Evolutionary conservation across 306 rosid genomes (phyloP), one percentile per base, ranked within the genome.

Genomic region (Aeschynomene evenia): DNA sequence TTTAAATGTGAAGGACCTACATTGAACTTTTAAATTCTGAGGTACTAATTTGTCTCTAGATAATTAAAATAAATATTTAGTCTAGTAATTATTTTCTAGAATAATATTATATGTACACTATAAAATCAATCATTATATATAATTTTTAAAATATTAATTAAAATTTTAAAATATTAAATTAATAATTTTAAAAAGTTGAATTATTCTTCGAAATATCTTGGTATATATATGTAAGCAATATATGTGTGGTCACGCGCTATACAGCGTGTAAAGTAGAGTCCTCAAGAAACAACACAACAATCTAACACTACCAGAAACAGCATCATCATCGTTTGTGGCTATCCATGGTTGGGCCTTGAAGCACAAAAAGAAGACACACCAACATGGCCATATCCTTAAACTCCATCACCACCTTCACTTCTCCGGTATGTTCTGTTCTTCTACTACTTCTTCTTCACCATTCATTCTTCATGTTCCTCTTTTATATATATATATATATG

Each of bases 301-400:
- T 61, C 46, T 2, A 68, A 73, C 50, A 23, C 74, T n/a, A 71
- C 57, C 31, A 67, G 63, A 28, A 45, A 43, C 33, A 42, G 9
- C 43, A 54, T 71, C 37, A 45, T 43, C 5, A 0, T n/a, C 4
- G 4, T 28, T 53, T 67, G 67, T 75, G 61, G 68, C 48, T 71
- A 50, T 57, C 78, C 70, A 85, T 85, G 91, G 88, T 83, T 81
- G 83, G 71, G 59, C 80, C 83, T 73, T 81, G 62, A 74, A 64
- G 66, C 56, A 71, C 39, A 55, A 28, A 28, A n/a, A n/a, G n/a
- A n/a, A n/a, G n/a, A n/a, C n/a, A 28, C 68, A 70, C 13, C 23
- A 60, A 59, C 4, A 91, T 91, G 97, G 89, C 91, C n/a, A 71
- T 79, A 14, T 88, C 96, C 21, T 61, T 91, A 42, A 80, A 82